Evolutionary conservation across 2,329 filamentous ascomycete species (phyloP), one percentile per base, ranked within the genome.

Genomic region (Diaporthe citriasiana): DNA sequence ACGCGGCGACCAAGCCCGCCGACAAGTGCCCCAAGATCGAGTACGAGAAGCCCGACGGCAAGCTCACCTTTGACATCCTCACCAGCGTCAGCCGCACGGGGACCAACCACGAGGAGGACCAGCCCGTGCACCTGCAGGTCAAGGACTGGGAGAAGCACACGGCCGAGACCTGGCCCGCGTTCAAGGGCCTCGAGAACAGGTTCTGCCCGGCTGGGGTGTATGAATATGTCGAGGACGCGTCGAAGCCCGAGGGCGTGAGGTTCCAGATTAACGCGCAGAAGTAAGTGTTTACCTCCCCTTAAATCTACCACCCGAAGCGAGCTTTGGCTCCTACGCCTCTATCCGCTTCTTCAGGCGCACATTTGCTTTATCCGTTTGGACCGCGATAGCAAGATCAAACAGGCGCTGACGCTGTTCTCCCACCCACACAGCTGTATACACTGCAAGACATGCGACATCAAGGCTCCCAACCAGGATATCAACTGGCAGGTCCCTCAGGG

Each of bases 401-500:
- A n/a, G 13, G 35, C 53, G 47, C 70, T 76, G 60, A 77, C 85
- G 80, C 82, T 81, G n/a, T 66, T 1, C 68, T 22, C 13, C 15
- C n/a, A 5, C n/a, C 25, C 15, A 53, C 25, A 53, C 78, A 98
- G 95, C 85, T 99, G 97, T 83, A 97, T 99, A 77, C 97, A 99
- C 85, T 99, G 97, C 89, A 99, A 99, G 89, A 99, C 97, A 19
- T 99, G 97, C 83, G 97, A 99, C 84, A 99, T 99, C 86, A 99
- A 99, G 87, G 96, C 95, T 22, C 97, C 97, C 10, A 91, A 93
- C 76, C 97, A 99, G 86, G 97, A 98, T 82, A 98, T 99, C 84
- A 98, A 98, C 84, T 98, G 95, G 95, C 91, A 95, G 79, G 97
- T 97, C 42, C 97, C 97, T 9, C 95, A 98, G 82, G 95, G 97